Evolutionary conservation across 129 eudicot species (phyloP).

Genomic region (Deinandra increscens): DNA sequence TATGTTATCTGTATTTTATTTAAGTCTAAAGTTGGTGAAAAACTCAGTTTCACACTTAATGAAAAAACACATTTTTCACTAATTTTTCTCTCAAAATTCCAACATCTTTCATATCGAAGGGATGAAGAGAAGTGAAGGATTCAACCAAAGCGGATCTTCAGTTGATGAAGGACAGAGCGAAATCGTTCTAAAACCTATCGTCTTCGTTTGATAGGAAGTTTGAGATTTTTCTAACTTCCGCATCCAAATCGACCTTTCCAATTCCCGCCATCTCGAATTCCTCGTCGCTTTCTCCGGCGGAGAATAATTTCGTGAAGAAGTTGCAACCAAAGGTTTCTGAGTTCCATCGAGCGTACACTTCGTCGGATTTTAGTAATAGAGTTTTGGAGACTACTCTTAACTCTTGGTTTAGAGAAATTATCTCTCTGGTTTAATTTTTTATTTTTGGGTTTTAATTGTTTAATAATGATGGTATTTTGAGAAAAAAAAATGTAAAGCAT

Average conservation of each 20-base stretch:
- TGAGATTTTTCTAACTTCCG: slow-evolving; percentile 78
- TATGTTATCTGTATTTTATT: too few relatives aligned
- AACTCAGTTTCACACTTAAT: too few relatives aligned
- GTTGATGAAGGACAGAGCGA: slow-evolving; percentile 70
- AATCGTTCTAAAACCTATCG: slow-evolving; percentile 75
- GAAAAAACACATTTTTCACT: too few relatives aligned
- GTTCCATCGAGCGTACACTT: slow-evolving; percentile 64
- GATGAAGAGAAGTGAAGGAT: slow-evolving; percentile 86
- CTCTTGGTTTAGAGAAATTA: too few relatives aligned
- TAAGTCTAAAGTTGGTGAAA: too few relatives aligned
- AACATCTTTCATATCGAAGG: slow-evolving; percentile 78
- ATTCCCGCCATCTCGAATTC: slow-evolving; percentile 51
- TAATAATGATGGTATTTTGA: too few relatives aligned
- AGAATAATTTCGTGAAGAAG: slow-evolving; percentile 63
- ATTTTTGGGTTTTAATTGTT: too few relatives aligned
- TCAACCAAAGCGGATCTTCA: slow-evolving; percentile 90
- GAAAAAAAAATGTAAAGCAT: too few relatives aligned
- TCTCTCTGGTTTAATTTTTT: too few relatives aligned
- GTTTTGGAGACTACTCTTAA: too few relatives aligned
- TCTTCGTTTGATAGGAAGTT: slow-evolving; percentile 65
- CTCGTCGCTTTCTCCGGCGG: slow-evolving; percentile 50
- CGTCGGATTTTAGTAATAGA: slow-evolving; percentile 66
- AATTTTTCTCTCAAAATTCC: too few relatives aligned
- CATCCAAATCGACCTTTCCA: slow-evolving; percentile 57
- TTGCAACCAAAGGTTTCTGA: slow-evolving; percentile 77